Conservation (phyloP, 1,139 yeast genomes). For the Diutina pseudorugosa region DNA sequence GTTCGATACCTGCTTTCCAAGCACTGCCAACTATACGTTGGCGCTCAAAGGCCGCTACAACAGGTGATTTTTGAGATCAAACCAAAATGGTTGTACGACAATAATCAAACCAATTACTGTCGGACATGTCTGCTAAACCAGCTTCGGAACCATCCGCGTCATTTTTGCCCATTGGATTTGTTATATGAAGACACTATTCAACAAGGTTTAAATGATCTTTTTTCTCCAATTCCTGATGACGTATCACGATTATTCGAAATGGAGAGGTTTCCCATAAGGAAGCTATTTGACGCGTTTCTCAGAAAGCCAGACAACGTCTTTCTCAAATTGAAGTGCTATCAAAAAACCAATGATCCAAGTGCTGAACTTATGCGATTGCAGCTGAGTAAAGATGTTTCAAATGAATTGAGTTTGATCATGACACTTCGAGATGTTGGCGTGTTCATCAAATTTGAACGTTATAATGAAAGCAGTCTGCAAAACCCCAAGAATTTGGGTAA, state of each 20-base stretch:
- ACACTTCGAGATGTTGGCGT: constrained; percentile 36
- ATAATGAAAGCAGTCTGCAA: constrained; percentile 20
- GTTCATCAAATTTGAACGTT: constrained; percentile 30
- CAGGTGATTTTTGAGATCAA: constrained; percentile 30
- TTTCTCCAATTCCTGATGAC: constrained; percentile 16
- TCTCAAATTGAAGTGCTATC: constrained; percentile 24
- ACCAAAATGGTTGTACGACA: constrained; percentile 39
- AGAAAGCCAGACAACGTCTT: constrained; percentile 21
- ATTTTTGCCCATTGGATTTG: constrained; percentile 34
- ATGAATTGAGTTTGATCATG: constrained; percentile 22
- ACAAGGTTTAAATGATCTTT: constrained; percentile 22
- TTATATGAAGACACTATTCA: constrained; percentile 21
- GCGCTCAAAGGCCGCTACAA: constrained; percentile 5
- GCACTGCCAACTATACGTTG: constrained; percentile 24
- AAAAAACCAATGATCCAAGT: constrained; percentile 21
- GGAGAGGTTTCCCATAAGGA: neutral
- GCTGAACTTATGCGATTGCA: constrained; percentile 24
- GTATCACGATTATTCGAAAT: constrained; percentile 12
- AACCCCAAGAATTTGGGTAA: constrained; percentile 20
- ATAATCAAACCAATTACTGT: constrained; percentile 26
- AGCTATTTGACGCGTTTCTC: constrained; percentile 18
- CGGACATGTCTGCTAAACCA: constrained; percentile 32
- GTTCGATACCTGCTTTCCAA: constrained; percentile 18
- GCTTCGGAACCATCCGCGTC: constrained; percentile 18
- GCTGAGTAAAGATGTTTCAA: constrained; percentile 29